A percentile compares a stretch with the other conserved stretches of the same genome.
phyloP scores from a whole-genome alignment of 768 basidiomycete species.

The Trametes villosa region DNA sequence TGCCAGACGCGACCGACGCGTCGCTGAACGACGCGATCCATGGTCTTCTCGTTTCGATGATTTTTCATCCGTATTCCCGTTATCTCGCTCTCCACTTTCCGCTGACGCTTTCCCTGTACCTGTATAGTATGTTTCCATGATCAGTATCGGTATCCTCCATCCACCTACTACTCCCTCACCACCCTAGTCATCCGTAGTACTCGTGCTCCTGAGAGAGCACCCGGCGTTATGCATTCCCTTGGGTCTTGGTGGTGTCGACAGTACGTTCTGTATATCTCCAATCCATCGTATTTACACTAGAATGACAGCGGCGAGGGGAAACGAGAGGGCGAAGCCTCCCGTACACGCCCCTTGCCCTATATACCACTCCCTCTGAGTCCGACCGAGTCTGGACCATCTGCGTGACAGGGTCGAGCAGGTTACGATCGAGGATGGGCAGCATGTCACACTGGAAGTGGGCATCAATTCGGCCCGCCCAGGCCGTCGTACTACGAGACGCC shows the following conservation, averaged over 20 bases:
- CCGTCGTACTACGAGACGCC: not conserved
- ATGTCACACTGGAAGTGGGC: not conserved
- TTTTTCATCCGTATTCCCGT: not conserved
- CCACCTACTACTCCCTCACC: conserved; percentile 8
- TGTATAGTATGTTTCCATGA: conserved; percentile 17
- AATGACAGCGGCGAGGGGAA: not conserved
- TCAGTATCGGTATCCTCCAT: conserved; percentile 12
- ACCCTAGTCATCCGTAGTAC: conserved; percentile 6
- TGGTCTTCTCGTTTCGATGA: not conserved
- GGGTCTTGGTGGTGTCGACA: conserved; percentile 15
- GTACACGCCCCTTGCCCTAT: not conserved
- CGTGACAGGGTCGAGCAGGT: conserved; percentile 6
- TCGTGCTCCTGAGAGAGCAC: not conserved
- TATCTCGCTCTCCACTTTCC: conserved; percentile 4
- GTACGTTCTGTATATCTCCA: conserved; percentile 7
- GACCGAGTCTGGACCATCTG: conserved; percentile 6
- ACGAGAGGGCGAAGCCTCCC: not conserved
- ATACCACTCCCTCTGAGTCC: not conserved
- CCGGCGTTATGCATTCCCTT: conserved; percentile 10
- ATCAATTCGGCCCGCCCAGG: not conserved
- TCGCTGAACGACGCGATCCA: too few species aligned
- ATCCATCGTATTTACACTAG: conserved; percentile 7
- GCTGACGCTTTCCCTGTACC: conserved; percentile 6
- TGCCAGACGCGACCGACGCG: too few species aligned
- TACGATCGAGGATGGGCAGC: not conserved